These are phyloP conservation scores for Luvunga scandens DNA, from an alignment of 345 rosid species.

Conservation along the genomic window DNA sequence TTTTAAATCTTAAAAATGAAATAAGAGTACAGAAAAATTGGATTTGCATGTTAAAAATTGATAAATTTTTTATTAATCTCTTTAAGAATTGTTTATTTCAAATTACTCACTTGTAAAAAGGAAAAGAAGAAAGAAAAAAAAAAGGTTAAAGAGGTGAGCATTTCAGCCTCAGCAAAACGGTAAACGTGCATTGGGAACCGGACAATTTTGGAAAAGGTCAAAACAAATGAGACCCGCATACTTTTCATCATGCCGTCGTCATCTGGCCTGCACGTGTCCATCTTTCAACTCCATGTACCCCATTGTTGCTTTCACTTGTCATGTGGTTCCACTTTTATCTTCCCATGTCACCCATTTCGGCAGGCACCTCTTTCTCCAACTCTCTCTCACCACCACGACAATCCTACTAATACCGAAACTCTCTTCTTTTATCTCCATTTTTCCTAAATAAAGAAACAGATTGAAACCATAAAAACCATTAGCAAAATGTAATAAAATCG, in stretches of 20 bases:
- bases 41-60: too few relatives aligned
- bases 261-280: slow-evolving; percentile 20
- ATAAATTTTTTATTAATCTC: too few relatives aligned
- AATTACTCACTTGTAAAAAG: too few relatives aligned
- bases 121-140: too few relatives aligned
- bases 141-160: too few relatives aligned
- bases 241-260: neutral
- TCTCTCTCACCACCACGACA: neutral
- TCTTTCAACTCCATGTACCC: neutral
- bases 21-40: too few relatives aligned
- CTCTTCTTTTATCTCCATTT: neutral
- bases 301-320: neutral
- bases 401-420: neutral
- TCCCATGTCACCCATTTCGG: neutral
- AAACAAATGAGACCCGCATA: neutral
- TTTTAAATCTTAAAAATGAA: too few relatives aligned
- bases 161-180: neutral
- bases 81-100: too few relatives aligned
- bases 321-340: neutral
- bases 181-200: slow-evolving; percentile 67
- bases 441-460: neutral
- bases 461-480: too few relatives aligned
- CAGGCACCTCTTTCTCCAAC: neutral
- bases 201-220: slow-evolving; percentile 41
- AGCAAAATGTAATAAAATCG: neutral